Percentiles rank a stretch among this genome's conserved stretches.
Conservation (phyloP, 306 rosid genomes). For the Cotoneaster glaucophyllus region DNA sequence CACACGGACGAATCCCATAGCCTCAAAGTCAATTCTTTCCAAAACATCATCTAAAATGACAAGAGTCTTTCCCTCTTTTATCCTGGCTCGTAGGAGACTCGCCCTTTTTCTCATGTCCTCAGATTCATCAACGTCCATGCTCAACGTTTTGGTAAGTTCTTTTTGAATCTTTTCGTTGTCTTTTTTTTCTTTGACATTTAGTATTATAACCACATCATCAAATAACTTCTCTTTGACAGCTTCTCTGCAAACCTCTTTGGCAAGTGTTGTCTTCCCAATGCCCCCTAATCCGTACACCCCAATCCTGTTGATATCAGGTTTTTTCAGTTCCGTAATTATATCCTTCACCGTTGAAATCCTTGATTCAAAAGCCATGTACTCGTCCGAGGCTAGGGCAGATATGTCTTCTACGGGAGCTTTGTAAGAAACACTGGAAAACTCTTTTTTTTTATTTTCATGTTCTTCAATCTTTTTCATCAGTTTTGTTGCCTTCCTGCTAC, state of each 20-base stretch:
- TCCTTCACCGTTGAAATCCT: not conserved
- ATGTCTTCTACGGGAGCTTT: not conserved
- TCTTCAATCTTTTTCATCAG: not conserved
- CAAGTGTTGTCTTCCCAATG: not conserved
- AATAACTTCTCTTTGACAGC: not conserved
- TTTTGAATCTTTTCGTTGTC: no score
- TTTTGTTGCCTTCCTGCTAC: not conserved
- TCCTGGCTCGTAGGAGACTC: not conserved
- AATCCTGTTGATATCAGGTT: not conserved
- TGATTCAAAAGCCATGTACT: not conserved
- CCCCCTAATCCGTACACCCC: slow-evolving; percentile 8
- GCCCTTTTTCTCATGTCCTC: not conserved
- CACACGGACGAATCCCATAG: not conserved
- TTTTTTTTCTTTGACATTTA: no score
- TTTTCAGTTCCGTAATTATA: not conserved
- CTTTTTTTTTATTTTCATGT: not conserved
- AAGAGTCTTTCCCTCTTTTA: slow-evolving; percentile 7
- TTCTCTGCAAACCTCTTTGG: not conserved
- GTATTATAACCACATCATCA: no score
- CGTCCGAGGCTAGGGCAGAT: not conserved
- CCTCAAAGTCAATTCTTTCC: slow-evolving; percentile 7
- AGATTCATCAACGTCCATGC: not conserved
- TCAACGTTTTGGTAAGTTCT: rapidly evolving
- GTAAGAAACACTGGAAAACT: not conserved
- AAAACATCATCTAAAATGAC: slow-evolving; percentile 15